Base-by-base conservation (phyloP, 345 rosid species). In the Pseudoturritis turrita region DNA sequence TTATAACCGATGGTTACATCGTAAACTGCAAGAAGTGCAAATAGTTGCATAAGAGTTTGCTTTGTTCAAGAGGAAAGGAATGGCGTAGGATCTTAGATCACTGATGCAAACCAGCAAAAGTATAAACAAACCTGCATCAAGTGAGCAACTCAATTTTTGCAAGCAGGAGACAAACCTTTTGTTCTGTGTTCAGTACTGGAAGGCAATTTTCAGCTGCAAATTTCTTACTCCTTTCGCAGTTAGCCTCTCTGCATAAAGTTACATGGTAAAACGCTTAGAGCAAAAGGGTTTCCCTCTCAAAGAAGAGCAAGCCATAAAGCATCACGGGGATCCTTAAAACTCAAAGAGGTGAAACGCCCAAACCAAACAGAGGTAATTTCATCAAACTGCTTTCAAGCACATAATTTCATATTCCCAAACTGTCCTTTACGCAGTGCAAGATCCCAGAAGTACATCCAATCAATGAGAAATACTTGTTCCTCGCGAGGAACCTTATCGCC, bases 251-350 rank as follows among this genome's bases (percentile, higher is more conserved):
- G 83, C 78, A 81, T 47, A 44, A 29, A 59, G 40, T 22, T 21
- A 19, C 35, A 18, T 26, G 28, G 35, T 23, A 11, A 68, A 37
- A 21, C 40, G 35, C 37, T 62, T 36, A 1, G 54, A 37, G 23
- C 25, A 36, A 54, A 63, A 62, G 12, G 50, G 22, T 56, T 28
- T 21, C 12, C 98, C 80, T 92, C 96, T 0, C 93, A 96, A 80
- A 90, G 90, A 68, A 92, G 84, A 68, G 88, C 96, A 78, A 92
- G 96, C 96, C 96, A 92, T 22, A 92, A 84, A 57, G 86, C 89
- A 55, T 90, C 96, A 46, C 56, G 65, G 10, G 86, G 89, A 81
- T 92, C 89, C 77, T 78, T 87, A 64, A 92, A 89, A 64, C 83
- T 88, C 95, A 78, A 88, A 69, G 80, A 86, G 86, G 17, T 86